Evolutionary conservation across 2,329 filamentous ascomycete genomes (phyloP), one percentile per base, ranked within the genome.

Genomic region (Drechslera avenae): DNA sequence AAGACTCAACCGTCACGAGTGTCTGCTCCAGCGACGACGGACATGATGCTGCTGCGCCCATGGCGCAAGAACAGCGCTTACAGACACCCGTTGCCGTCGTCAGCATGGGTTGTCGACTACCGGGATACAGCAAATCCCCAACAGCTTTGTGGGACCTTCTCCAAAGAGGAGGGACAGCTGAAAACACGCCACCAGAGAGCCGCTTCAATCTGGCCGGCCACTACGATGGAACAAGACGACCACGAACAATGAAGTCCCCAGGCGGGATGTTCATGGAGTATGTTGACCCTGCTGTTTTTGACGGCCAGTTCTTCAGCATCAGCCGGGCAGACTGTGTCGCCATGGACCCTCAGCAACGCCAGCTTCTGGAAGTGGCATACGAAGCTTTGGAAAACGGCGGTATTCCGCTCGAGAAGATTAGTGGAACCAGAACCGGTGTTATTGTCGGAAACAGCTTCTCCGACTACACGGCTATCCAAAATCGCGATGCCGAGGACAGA

Each of bases 331-430:
- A 39, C 13, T 26, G 28, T 5, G 18, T 14, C 5, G 37, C 54
- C 16, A 59, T 66, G 51, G 59, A 67, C 42, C 63, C 62, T 2
- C 40, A 62, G 31, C 62, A 67, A 16, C 62, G 63, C 2, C 50
- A 53, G 31, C 39, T 60, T 3, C 54, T 68, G 3, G 65, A 68
- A 41, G 54, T 59, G 0, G 57, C 54, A 1, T 68, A 66, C 31
- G 68, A 75, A 52, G 68, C 71, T 1, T 52, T 82, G 1, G 72
- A 75, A 46, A 72, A 7, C 7, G 19, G 4, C 4, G 19, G 19
- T 4, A 21, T 21, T 4, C 4, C 19, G 19, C 19, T 21, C 7
- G 19, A 21, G 19, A 21, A 21, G 19, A n/a, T n/a, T n/a, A n/a
- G n/a, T n/a, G n/a, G n/a, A n/a, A n/a, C n/a, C n/a, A n/a, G n/a